Evolutionary conservation across 2,329 filamentous ascomycete species (phyloP), one percentile per base, ranked within the genome.

Genomic region (Pseudogymnoascus sp.): DNA sequence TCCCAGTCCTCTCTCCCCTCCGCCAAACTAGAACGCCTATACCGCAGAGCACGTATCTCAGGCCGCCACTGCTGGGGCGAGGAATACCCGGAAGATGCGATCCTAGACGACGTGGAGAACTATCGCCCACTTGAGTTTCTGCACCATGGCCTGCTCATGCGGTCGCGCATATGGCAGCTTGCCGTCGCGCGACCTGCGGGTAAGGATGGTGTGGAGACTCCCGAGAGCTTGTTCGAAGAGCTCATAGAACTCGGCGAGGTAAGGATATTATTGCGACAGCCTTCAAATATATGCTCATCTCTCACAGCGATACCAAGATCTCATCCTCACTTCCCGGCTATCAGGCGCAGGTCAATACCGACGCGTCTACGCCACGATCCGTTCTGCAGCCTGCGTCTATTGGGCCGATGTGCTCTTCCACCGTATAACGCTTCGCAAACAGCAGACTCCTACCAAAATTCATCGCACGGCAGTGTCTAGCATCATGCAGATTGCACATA

Each of bases 81-180:
- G 16, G 58, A 41, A 43, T 60, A 60, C 38, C 58, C 58, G 1
- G 58, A 60, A 16, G 58, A 60, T 43, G 58, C 33, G 9, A 43
- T 60, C 21, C 21, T 43, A 7, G 58, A 60, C 58, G 58, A 60
- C n/a, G 38, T 60, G 6, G 58, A 60, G 33, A 60, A 60, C 33
- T 60, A 60, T 33, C 58, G 58, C 21, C 35, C 58, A 21, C 38
- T 60, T 5, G 21, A 60, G 14, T 43, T 60, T 60, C 28, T 60
- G 1, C 58, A 60, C 16, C 35, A 60, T 9, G 58, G 58, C 25
- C 21, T 60, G 16, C 21, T 60, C 8, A 38, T 60, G 35, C 58
- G 58, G 33, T 43, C 33, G 8, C 33, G 38, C 8, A 38, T 60
- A 28, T 60, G 58, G 58, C 35, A 60, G 38, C 35, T 60, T 60